phyloP scores from a whole-genome alignment of 371 early-diverging fungal species.

The Neoconidiobolus thromboides region DNA sequence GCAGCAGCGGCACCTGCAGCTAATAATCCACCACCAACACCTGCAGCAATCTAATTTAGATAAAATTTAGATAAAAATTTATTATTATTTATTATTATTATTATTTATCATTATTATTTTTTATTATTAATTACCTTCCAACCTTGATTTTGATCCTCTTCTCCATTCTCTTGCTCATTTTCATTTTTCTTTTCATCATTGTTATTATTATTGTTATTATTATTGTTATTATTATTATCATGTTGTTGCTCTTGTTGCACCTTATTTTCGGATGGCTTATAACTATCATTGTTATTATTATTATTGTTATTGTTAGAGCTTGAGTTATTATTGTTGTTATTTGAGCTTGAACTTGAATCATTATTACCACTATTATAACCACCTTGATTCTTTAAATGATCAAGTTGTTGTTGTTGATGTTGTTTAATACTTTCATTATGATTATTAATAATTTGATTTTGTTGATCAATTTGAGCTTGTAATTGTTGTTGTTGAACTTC shows the following conservation, averaged over 20 bases:
- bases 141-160: not conserved
- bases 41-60: too few relatives aligned
- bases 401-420: conserved; percentile 1
- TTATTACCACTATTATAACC: not conserved
- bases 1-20: too few relatives aligned
- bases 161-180: not conserved
- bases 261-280: too few relatives aligned
- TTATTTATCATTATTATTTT: too few relatives aligned
- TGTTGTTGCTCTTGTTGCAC: too few relatives aligned
- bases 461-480: not conserved
- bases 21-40: too few relatives aligned
- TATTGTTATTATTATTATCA: too few relatives aligned
- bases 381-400: not conserved
- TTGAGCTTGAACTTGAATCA: not conserved
- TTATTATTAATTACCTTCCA: not conserved
- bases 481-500: not conserved
- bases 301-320: not conserved
- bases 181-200: not conserved
- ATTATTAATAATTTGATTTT: not conserved
- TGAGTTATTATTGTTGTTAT: not conserved
- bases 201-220: not conserved
- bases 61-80: too few relatives aligned
- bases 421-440: not conserved
- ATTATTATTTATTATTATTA: too few relatives aligned
- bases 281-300: not conserved